phyloP scores from a whole-genome alignment of 257 asterid genomes.

The Solanum bulbocastanum region DNA sequence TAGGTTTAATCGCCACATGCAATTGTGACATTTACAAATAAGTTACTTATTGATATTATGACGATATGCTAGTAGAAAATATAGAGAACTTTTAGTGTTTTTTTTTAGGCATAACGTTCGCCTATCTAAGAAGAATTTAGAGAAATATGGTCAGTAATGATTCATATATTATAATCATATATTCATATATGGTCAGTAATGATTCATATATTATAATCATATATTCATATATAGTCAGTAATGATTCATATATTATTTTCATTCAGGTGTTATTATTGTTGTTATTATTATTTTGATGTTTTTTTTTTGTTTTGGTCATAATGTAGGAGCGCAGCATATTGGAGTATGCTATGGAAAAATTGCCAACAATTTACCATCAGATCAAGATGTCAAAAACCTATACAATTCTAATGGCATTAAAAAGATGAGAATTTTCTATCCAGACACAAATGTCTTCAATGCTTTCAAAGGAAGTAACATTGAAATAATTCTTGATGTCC shows the following conservation, averaged over 20 bases:
- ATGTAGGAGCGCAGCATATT: not conserved
- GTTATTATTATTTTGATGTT: not conserved
- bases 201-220: too few species aligned
- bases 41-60: not conserved
- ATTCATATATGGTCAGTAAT: too few species aligned
- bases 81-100: too few species aligned
- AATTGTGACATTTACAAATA: not conserved
- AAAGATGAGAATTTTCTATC: conserved; percentile 14
- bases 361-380: conserved; percentile 22
- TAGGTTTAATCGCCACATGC: not conserved
- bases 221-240: too few species aligned
- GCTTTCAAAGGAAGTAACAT: conserved; percentile 26
- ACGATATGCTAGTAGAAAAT: too few species aligned
- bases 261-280: too few species aligned
- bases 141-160: too few species aligned
- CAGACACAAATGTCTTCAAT: not conserved
- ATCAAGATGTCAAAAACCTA: conserved; percentile 7
- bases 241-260: too few species aligned
- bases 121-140: too few species aligned
- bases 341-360: conserved; percentile 24
- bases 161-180: too few species aligned
- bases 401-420: conserved; percentile 10
- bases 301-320: too few species aligned
- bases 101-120: not conserved
- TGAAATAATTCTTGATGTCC: conserved; percentile 15